Percentiles rank a stretch among this genome's conserved stretches.
These are phyloP conservation scores for Terana coerulea DNA, from an alignment of 768 basidiomycete species.

Conservation along the genomic window DNA sequence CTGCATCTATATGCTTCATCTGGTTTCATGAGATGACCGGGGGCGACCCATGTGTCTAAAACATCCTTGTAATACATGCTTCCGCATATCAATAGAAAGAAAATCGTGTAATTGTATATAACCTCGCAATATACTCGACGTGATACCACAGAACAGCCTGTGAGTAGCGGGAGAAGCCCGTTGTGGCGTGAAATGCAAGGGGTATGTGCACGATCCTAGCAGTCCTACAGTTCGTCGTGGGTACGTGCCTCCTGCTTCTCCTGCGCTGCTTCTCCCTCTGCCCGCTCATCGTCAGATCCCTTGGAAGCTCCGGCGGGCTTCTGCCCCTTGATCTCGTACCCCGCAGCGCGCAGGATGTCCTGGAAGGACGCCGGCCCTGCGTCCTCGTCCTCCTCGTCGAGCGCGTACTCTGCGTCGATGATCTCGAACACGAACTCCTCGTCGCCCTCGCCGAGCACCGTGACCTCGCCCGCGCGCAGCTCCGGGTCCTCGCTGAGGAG, in stretches of 20 bases:
- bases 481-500: slow-evolving; percentile 16
- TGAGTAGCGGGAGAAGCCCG: no score
- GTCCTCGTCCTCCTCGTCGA: slow-evolving; percentile 9
- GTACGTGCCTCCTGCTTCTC: slow-evolving; percentile 16
- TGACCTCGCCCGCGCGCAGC: slow-evolving; percentile 13
- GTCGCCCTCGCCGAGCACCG: slow-evolving; percentile 21
- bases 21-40: neutral
- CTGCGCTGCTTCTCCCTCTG: slow-evolving; percentile 10
- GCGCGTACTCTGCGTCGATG: no score
- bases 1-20: slow-evolving; percentile 1
- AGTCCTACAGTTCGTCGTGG: slow-evolving; percentile 24
- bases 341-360: slow-evolving; percentile 20
- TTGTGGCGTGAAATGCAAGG: no score
- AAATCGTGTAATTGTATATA: slow-evolving; percentile 29
- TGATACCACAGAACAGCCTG: no score
- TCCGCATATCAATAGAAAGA: slow-evolving; percentile 23
- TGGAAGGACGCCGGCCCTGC: slow-evolving; percentile 7
- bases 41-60: slow-evolving; percentile 6
- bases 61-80: slow-evolving; percentile 12
- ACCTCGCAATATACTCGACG: slow-evolving; percentile 16
- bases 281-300: slow-evolving; percentile 8
- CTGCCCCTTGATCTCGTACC: slow-evolving; percentile 10
- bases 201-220: no score
- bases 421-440: slow-evolving; percentile 23
- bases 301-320: neutral